Evolutionary conservation across 2,329 filamentous ascomycete species (phyloP), one percentile per base, ranked within the genome.

Genomic region (Aphanocladium album): DNA sequence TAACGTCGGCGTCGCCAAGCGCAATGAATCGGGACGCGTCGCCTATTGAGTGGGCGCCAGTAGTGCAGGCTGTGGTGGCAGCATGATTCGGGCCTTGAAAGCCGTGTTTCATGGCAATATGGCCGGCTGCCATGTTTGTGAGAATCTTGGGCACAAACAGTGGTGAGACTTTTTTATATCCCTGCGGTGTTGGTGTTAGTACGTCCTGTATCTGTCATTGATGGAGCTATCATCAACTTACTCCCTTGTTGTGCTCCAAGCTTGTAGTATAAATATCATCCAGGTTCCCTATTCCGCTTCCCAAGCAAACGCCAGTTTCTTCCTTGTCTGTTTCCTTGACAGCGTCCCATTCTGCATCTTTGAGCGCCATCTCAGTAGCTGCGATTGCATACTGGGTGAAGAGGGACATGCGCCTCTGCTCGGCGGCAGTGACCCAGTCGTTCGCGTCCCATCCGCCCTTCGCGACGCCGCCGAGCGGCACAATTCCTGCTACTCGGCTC

Each of bases 341-440:
- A 0, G 88, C 86, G 53, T 82, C 79, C 91, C 93, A 97, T 2
- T 82, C 85, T 1, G 93, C 89, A 78, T 98, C 91, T 30, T 84
- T 75, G 56, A 99, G 78, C 0, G 95, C 95, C 82, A 98, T 95
- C 55, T 91, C 84, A 0, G 91, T 83, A 2, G 93, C 91, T 14
- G 90, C 91, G 70, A 96, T 82, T 16, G 93, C 93, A 77, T 96
- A 98, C 73, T 98, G 93, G 4, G 92, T 85, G 71, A 98, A 98
- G 25, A 79, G 82, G n/a, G 95, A 92, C 87, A 96, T 96, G 69
- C 91, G 89, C 5, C 92, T 85, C 69, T 83, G 80, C 61, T 87
- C 84, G 1, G 78, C 71, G 25, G 74, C 70, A 50, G 72, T 74
- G 55, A 86, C 69, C 81, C 84, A 88, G 66, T 86, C 80, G 12